Base-by-base conservation (phyloP, 371 early-diverging fungal genomes). In the Blakeslea trispora region DNA sequence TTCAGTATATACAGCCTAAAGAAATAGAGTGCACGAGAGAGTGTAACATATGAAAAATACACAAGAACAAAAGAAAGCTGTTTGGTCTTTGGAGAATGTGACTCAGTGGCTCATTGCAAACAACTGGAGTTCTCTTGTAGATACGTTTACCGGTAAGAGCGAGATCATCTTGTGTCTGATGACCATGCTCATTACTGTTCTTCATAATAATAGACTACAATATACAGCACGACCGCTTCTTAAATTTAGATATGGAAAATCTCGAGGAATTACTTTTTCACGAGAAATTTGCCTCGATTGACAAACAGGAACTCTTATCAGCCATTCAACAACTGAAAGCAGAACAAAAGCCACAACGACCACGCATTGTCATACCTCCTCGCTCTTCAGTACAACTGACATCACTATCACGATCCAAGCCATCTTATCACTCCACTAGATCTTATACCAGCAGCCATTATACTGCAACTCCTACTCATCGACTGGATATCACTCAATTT, bases 401-500 rank as follows among this genome's bases (percentile, higher is more conserved):
- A 45, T 45, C 14, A 22, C n/a, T n/a, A n/a, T n/a, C n/a, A n/a
- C n/a, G n/a, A n/a, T n/a, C n/a, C n/a, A n/a, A n/a, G n/a, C n/a
- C n/a, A n/a, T n/a, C n/a, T n/a, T n/a, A n/a, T n/a, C n/a, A n/a
- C n/a, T n/a, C n/a, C n/a, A n/a, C n/a, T n/a, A n/a, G n/a, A n/a
- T n/a, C n/a, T n/a, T n/a, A n/a, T n/a, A n/a, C n/a, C n/a, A n/a
- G n/a, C n/a, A n/a, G n/a, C n/a, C n/a, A n/a, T n/a, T n/a, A n/a
- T n/a, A n/a, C n/a, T n/a, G n/a, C n/a, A n/a, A n/a, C n/a, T n/a
- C n/a, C n/a, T n/a, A 41, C 6, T 19, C 44, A 28, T 47, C 55
- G 50, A 34, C 57, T 65, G 34, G 56, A 65, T 50, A 65, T 65
- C 22, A 56, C 45, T 31, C 66, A 60, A 53, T 61, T 28, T 61